Conservation (phyloP, 257 asterid species). For the Solanum ossicruentum region DNA sequence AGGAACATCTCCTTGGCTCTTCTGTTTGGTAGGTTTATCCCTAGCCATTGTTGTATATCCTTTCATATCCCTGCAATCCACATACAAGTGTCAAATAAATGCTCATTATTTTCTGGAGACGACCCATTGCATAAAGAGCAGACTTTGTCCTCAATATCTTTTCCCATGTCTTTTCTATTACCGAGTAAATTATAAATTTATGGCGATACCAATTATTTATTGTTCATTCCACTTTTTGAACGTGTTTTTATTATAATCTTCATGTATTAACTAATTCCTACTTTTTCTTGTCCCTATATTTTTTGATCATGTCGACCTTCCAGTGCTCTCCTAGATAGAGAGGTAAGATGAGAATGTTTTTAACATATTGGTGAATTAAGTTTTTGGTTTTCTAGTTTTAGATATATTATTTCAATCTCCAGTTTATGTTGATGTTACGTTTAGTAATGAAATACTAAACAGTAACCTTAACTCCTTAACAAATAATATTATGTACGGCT, state of each 20-base stretch:
- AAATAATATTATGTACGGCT: background rate
- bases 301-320: background rate
- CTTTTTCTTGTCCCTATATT: background rate
- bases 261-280: background rate
- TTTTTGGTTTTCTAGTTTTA: background rate
- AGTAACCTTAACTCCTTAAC: background rate
- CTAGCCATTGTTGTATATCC: too few relatives aligned
- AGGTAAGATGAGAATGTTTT: background rate
- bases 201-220: background rate
- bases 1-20: too few relatives aligned
- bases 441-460: background rate
- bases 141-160: too few relatives aligned
- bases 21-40: too few relatives aligned
- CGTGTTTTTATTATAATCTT: background rate
- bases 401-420: background rate
- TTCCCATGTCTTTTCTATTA: too few relatives aligned
- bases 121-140: too few relatives aligned
- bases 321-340: background rate
- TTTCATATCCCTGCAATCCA: too few relatives aligned
- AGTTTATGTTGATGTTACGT: background rate
- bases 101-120: too few relatives aligned
- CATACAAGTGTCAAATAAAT: too few relatives aligned
- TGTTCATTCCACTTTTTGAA: background rate
- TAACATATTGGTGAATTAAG: background rate
- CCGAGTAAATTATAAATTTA: background rate